Evolutionary conservation across 2,329 filamentous ascomycete species (phyloP), one percentile per base, ranked within the genome.

Genomic region (Onygena corvina): DNA sequence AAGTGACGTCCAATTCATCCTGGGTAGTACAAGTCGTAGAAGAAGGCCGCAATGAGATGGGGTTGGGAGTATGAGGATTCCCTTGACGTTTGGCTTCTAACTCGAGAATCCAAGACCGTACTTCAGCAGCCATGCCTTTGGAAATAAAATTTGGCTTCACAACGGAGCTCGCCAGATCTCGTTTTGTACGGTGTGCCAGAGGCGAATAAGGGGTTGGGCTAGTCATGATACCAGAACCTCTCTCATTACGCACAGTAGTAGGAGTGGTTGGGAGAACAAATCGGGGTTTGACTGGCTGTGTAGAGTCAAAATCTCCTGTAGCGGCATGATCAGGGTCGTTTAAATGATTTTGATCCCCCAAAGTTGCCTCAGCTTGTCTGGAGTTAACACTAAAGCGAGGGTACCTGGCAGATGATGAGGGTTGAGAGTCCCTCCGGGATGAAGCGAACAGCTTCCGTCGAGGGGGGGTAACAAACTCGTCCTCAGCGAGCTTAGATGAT

Each of bases 81-180:
- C 31, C 44, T 34, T 51, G 50, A n/a, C 50, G 50, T 49, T 61
- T 66, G 1, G 61, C 53, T 7, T 61, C 65, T 50, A 60, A 61
- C 46, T 70, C 67, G 3, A 69, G 49, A 7, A 70, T 58, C 67
- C 67, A 70, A 49, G 61, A 60, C n/a, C 66, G 65, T 23, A 67
- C 61, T 46, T 67, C 60, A 1, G 66, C 59, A 5, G 67, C 66
- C 62, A 69, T 66, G 3, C 67, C 67, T 4, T 62, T 65, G 1
- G 64, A 58, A 0, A 63, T 40, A 53, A 67, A 68, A 4, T 49
- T 55, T 8, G 56, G 56, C 1, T 50, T 53, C n/a, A 50, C 50
- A 1, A 56, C 47, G 6, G 56, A 59, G 1, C 53, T 8, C 20
- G 25, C 30, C 5, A 18, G 61, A 11, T 16, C 44, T 9, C 23